phyloP scores from a whole-genome alignment of 2,329 filamentous ascomycete genomes.

The Juglanconis oblonga region DNA sequence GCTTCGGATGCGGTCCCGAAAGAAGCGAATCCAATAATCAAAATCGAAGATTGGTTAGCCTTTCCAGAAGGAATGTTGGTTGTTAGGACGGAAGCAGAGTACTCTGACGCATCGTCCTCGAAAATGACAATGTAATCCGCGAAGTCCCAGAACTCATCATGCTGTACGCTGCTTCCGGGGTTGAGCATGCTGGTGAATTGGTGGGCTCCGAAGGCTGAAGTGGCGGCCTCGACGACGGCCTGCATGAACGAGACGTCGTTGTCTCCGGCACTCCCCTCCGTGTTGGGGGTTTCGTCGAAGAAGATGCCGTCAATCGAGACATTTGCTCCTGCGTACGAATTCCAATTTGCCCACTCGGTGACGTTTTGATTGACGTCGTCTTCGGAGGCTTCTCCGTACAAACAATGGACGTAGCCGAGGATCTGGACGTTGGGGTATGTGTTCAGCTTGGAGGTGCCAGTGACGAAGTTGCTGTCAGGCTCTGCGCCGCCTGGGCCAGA shows the following conservation, averaged over 20 bases:
- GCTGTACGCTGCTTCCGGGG: constrained; percentile 3
- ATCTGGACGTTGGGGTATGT: constrained; percentile 9
- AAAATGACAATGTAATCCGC: constrained; percentile 8
- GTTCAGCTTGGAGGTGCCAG: background rate
- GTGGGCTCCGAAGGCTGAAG: background rate
- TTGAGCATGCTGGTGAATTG: constrained; percentile 13
- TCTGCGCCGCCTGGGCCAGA: constrained; percentile 8
- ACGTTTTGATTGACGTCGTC: constrained; percentile 7
- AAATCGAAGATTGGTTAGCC: constrained; percentile 5
- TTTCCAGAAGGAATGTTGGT: constrained; percentile 4
- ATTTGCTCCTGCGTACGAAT: background rate
- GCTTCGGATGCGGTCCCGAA: background rate
- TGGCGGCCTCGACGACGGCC: constrained; percentile 1
- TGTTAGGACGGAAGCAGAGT: background rate
- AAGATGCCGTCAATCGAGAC: constrained; percentile 17
- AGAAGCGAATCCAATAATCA: constrained; percentile 1
- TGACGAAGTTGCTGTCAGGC: constrained; percentile 4
- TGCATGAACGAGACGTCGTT: constrained; percentile 8
- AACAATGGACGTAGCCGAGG: constrained; percentile 14
- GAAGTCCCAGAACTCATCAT: constrained; percentile 1
- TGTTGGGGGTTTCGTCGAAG: constrained; percentile 19
- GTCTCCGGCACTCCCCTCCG: constrained; percentile 12
- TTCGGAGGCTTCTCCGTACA: background rate
- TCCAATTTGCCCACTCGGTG: constrained; percentile 9
- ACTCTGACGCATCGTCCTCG: constrained; percentile 5